Evolutionary conservation across 2,329 filamentous ascomycete genomes (phyloP).

Genomic region (Hymenotorrendiella dingleyae): DNA sequence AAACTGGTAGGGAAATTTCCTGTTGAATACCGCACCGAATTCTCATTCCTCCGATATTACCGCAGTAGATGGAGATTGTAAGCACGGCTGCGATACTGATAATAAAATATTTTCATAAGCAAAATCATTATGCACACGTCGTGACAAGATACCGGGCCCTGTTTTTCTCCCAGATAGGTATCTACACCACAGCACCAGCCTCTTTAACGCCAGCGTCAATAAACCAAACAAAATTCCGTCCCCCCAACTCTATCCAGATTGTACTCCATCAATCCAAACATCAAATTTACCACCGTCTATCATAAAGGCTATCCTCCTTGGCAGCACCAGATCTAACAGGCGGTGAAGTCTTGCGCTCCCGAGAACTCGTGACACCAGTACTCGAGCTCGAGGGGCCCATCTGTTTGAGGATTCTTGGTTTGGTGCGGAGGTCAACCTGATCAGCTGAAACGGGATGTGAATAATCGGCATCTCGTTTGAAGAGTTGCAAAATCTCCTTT

Average conservation of each 20-base stretch:
- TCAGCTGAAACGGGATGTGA: slow-evolving; percentile 12
- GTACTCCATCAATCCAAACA: slow-evolving; percentile 1
- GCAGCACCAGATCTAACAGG: slow-evolving; percentile 8
- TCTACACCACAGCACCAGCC: too few species aligned
- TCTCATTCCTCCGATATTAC: too few species aligned
- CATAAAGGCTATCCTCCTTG: slow-evolving; percentile 29
- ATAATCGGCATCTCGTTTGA: slow-evolving; percentile 38
- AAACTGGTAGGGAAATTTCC: too few species aligned
- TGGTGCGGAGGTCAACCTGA: slow-evolving; percentile 21
- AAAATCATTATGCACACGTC: too few species aligned
- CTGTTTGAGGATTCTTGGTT: slow-evolving; percentile 28
- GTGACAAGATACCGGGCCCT: too few species aligned
- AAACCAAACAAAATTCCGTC: background rate
- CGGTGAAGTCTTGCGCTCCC: slow-evolving; percentile 19
- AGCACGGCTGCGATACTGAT: too few species aligned
- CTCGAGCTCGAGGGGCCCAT: slow-evolving; percentile 9
- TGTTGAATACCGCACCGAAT: too few species aligned
- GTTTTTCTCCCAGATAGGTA: too few species aligned
- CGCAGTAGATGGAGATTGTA: too few species aligned
- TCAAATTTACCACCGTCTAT: slow-evolving; percentile 26
- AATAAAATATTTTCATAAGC: too few species aligned
- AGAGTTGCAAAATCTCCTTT: slow-evolving; percentile 89
- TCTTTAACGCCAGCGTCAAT: background rate
- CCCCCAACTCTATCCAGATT: background rate
- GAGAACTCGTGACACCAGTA: slow-evolving; percentile 14